Evolutionary conservation across 2,329 filamentous ascomycete genomes (phyloP).

Genomic region (Torrubiella hemipterigena): DNA sequence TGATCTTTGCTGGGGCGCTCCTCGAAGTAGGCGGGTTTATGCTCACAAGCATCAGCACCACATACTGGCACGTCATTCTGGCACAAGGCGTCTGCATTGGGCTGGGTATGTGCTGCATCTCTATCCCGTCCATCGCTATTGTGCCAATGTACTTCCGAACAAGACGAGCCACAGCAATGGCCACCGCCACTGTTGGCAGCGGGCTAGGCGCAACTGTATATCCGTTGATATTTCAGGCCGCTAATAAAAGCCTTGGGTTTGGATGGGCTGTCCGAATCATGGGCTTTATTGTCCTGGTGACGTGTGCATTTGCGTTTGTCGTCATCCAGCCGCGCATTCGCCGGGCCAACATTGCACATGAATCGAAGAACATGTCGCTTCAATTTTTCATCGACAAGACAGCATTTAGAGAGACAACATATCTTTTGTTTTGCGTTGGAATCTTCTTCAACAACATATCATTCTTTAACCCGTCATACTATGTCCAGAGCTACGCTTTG

Average conservation of each 20-base stretch:
- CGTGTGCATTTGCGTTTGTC: constrained; percentile 15
- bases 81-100: constrained; percentile 29
- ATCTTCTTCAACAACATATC: constrained; percentile 21
- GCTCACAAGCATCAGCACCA: constrained; percentile 20
- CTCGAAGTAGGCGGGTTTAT: constrained; percentile 25
- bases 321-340: constrained; percentile 14
- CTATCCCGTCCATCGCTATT: constrained; percentile 25
- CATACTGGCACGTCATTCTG: constrained; percentile 29
- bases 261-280: constrained; percentile 22
- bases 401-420: constrained; percentile 17
- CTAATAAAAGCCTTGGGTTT: constrained; percentile 18
- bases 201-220: constrained; percentile 25
- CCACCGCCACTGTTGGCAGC: constrained; percentile 27
- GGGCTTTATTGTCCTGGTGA: constrained; percentile 20
- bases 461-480: constrained; percentile 30
- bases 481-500: constrained; percentile 29
- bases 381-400: constrained; percentile 16
- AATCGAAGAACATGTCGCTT: constrained; percentile 4
- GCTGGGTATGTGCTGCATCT: constrained; percentile 26
- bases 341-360: constrained; percentile 1
- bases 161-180: constrained; percentile 27
- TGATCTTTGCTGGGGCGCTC: constrained; percentile 19
- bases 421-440: constrained; percentile 17
- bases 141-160: constrained; percentile 26
- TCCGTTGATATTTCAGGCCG: constrained; percentile 21